Evolutionary conservation across 2,329 filamentous ascomycete genomes (phyloP), one percentile per base, ranked within the genome.

Genomic region (Bipolaris zeicola): DNA sequence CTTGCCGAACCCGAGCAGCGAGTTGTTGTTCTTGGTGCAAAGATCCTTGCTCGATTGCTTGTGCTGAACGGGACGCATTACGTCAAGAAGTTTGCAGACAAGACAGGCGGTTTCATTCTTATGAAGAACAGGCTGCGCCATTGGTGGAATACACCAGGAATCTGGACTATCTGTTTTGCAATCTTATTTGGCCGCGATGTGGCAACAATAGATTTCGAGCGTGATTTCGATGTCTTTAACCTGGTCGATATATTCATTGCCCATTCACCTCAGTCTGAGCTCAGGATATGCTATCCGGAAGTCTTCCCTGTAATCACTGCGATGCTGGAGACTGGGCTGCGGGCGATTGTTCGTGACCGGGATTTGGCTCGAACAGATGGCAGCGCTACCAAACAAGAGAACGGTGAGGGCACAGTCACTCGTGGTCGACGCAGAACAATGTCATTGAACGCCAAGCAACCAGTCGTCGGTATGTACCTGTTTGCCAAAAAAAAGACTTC

Each of bases 151-250:
- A 84, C 92, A 14, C 86, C 92, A 2, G 86, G 87, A 0, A 77
- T 98, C 24, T 98, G 95, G 95, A 87, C 89, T 0, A 88, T 95
- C 41, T 92, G 90, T 70, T 91, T 99, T 75, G 88, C 91, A 50
- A 89, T 98, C 20, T 77, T 99, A 2, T 96, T 99, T 69, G 92
- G 91, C 0, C 83, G 87, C 39, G 92, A 97, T 69, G 85, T 96
- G 43, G 87, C 87, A 2, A 85, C 85, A 46, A 84, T 93, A 64
- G 85, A 93, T 67, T 85, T 92, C 64, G 86, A 90, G 49, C 83
- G 85, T 62, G 82, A 87, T 24, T 89, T 96, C 65, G 89, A 94
- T 63, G 83, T 90, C 16, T 88, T 86, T 63, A 89, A 84, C 57
- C 82, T 99, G 1, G 76, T 92, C 4, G 87, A 92, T 43, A 82